Conservation (phyloP, 305 asterid genomes). For the Rubia occidens region DNA sequence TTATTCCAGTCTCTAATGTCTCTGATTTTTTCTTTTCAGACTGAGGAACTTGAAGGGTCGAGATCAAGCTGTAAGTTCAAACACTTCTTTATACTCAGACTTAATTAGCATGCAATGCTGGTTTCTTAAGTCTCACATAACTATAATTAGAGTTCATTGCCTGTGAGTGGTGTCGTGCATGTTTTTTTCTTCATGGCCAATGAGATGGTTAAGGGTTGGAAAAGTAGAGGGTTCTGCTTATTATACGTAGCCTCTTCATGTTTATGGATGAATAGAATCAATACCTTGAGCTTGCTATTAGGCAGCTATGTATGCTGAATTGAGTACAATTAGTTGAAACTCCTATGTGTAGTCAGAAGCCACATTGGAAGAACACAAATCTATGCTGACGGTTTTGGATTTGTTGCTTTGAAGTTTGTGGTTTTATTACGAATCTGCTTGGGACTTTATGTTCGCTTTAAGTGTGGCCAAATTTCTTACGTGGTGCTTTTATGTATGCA, state of each 20-base stretch:
- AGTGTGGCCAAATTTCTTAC: not conserved
- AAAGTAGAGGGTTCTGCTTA: not conserved
- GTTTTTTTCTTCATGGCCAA: not conserved
- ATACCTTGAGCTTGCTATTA: not conserved
- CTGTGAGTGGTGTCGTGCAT: not conserved
- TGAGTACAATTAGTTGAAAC: not conserved
- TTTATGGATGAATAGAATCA: not conserved
- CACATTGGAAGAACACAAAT: not conserved
- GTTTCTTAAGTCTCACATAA: not conserved
- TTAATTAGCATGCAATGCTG: not conserved
- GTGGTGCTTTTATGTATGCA: slow-evolving; percentile 20
- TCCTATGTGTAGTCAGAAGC: not conserved
- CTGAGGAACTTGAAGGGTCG: slow-evolving; percentile 33
- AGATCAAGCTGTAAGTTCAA: slow-evolving; percentile 44
- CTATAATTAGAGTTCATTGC: not conserved
- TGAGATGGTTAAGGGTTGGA: not conserved
- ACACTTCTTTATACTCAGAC: slow-evolving; percentile 3
- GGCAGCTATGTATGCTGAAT: not conserved
- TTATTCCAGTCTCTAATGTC: not conserved
- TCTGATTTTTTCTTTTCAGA: slow-evolving; percentile 35
- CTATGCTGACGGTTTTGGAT: not conserved
- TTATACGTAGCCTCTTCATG: not conserved
- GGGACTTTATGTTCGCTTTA: not conserved
- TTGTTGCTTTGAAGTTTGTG: not conserved
- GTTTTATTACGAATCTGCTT: not conserved